Evolutionary conservation across 179 eudicot genomes (phyloP), one percentile per base, ranked within the genome.

Genomic region (Silene noctiflora): DNA sequence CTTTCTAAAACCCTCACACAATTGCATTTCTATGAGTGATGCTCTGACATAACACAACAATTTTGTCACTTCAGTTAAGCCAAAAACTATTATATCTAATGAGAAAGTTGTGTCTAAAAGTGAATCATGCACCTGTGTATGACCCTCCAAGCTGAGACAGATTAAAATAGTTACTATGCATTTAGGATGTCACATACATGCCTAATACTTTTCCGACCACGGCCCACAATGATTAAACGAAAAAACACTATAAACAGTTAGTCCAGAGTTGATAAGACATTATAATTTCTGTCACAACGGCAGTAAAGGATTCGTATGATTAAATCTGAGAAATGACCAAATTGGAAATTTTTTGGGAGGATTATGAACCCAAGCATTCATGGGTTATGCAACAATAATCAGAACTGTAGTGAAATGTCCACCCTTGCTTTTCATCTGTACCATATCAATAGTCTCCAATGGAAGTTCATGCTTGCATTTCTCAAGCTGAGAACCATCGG

Each of bases 401-500:
- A 77, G 76, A 77, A 86, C 87, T 81, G 55, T 72, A 42, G 73
- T 67, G 56, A 31, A 55, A 76, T 51, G 60, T 59, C 39, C 71
- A 76, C 17, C 61, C 74, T 46, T 70, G 24, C 44, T 68, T 46
- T 77, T 66, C 56, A 17, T 65, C 71, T 42, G 53, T 51, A 53
- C 76, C 60, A 58, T 63, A 35, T 68, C 75, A 72, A 73, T 76
- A 53, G 59, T 77, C 81, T 48, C 81, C 46, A 44, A 53, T 66
- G 64, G 74, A 35, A 78, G 62, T 80, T 76, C 78, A 71, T 22
- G 21, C 31, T 22, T 72, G 75, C 80, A 68, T 61, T 58, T 73
- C 58, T 76, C 82, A 67, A 76, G 66, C 76, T 73, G 77, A 77
- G 75, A 76, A 75, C 60, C 67, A 66, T 67, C 76, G 79, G 53